These are phyloP conservation scores for Coemansia sp. DNA, from an alignment of 192 early-diverging fungal species.

Conservation along the genomic window DNA sequence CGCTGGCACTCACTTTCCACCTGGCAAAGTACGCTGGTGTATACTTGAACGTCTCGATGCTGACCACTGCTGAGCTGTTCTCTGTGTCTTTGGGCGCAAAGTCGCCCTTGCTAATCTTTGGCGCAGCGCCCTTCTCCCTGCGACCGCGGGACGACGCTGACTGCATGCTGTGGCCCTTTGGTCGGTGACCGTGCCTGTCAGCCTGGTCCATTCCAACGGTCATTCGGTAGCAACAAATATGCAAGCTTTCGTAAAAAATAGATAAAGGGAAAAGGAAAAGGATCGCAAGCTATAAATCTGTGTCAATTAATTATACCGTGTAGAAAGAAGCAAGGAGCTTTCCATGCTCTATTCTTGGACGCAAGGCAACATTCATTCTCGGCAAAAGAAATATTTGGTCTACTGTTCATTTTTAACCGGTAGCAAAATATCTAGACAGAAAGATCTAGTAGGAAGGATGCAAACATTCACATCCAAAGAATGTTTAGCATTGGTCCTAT, in stretches of 20 bases:
- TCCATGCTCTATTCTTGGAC: not conserved
- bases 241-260: not conserved
- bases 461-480: too few species aligned
- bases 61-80: constrained; percentile 1
- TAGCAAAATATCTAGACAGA: too few species aligned
- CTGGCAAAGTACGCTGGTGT: constrained; percentile 19
- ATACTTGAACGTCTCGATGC: constrained; percentile 11
- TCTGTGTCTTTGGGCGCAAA: not conserved
- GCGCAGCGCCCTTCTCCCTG: not conserved
- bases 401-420: too few species aligned
- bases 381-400: not conserved
- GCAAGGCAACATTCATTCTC: not conserved
- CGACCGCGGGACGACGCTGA: not conserved
- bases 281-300: not conserved
- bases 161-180: constrained; percentile 46
- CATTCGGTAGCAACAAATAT: constrained; percentile 12
- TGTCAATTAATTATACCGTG: too few species aligned
- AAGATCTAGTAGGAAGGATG: too few species aligned
- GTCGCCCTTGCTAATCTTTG: constrained; percentile 10
- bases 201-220: constrained; percentile 27
- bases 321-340: too few species aligned
- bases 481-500: not conserved
- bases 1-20: constrained; percentile 26
- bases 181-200: constrained; percentile 10
- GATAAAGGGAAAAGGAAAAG: not conserved